Evolutionary conservation across 495 filamentous ascomycete genomes (phyloP), one percentile per base, ranked within the genome.

Genomic region (Parachaetomium inaequale): DNA sequence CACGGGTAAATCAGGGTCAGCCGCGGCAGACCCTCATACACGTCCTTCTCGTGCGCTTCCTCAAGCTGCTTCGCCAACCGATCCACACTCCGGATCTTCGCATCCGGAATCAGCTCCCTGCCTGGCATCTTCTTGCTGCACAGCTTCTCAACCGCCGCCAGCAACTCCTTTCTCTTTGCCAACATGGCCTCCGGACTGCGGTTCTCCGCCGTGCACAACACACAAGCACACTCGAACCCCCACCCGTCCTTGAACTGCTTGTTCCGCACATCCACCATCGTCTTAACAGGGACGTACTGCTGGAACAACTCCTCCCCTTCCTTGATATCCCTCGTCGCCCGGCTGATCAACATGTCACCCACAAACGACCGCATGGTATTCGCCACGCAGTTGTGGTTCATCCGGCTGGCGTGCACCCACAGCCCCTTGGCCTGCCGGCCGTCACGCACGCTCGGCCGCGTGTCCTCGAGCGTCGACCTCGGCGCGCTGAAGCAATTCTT

Each of bases 331-430:
- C 68, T 53, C 12, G 75, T 74, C 0, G 84, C 83, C 21, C 81
- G 78, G 43, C 83, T 63, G 50, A 85, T 72, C 67, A 83, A 75
- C 71, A 87, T 75, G 60, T 86, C 84, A n/a, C 83, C 82, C 36
- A 85, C 74, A 66, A 85, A 86, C 8, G 78, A 73, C 11, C 82
- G 79, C 12, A 70, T 71, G 10, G 72, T 72, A 61, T 84, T 86
- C 26, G 75, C 73, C 47, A 80, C 54, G 69, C 84, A 87, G 58
- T 73, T 76, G 65, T 87, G 84, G 68, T 87, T 87, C 60, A 83
- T 75, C 66, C 76, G 78, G 2, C 79, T 78, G 4, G 82, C 79
- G 45, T 75, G 63, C 6, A 70, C 63, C 85, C 85, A 87, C 21
- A 87, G 51, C 0, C 82, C 84, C 60, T 70, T 74, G 2, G 72